Base-by-base conservation (phyloP, 1,284 basidiomycete species). In the Tylopilus orsonianus region DNA sequence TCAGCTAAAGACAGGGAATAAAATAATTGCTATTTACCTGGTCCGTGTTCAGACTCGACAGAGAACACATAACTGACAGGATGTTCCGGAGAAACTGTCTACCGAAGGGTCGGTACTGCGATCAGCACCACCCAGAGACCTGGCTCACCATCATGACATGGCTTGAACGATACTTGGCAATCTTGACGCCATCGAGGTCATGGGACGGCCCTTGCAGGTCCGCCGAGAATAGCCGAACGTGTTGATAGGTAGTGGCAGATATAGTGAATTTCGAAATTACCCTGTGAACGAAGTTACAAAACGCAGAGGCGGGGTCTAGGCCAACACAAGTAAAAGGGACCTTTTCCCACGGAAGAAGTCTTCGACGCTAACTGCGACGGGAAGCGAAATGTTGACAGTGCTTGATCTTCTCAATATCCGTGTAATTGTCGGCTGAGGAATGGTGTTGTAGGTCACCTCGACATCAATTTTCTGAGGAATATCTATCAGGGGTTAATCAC, bases 261-360 rank as follows among this genome's bases (percentile, higher is more conserved):
- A 93, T 76, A 0, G 87, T 87, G 59, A 92, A 93, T 56, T 83
- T 85, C 4, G 87, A 89, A 58, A 92, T 84, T 5, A 93, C 66
- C 51, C 89, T 92, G 27, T 44, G 33, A 53, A 50, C 49, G 18
- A 34, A 19, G 46, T 46, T 30, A 43, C 45, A 32, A 30, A 41
- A 44, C 47, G 37, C 37, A 40, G 22, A 10, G n/a, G n/a, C n/a
- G n/a, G 10, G 6, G 29, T 34, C 46, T 29, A 16, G 35, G 20
- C 38, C n/a, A n/a, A 33, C 33, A 26, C 29, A 9, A 6, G 9
- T 26, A 40, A 36, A 44, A 19, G 23, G 13, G 64, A 85, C 85
- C 75, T 78, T 53, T 78, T 73, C 23, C 82, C 83, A 14, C 90
- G 81, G 70, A 93, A 92, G 65, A 88, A 90, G 64, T 93, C 90